Evolutionary conservation across 805 yeast species (phyloP).

Genomic region (Wickerhamiella musiphila): DNA sequence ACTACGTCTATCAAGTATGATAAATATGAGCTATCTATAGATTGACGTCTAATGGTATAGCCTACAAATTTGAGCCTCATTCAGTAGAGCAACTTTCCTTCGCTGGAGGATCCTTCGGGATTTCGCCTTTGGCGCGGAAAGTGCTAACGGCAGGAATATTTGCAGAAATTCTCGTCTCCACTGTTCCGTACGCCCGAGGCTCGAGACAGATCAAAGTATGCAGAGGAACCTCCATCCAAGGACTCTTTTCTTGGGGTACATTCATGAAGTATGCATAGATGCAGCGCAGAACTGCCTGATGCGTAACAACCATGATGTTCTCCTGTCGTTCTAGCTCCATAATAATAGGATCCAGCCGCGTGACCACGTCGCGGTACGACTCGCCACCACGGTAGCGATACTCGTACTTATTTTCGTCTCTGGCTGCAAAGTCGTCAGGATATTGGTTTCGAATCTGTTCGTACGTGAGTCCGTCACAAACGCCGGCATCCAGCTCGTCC

Average conservation of each 20-base stretch:
- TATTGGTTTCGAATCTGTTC: constrained; percentile 71
- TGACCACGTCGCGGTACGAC: constrained; percentile 86
- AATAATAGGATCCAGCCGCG: constrained; percentile 87
- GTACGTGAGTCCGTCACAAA: constrained; percentile 92
- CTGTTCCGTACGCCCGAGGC: constrained; percentile 84
- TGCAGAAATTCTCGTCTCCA: constrained; percentile 80
- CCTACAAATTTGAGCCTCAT: not conserved
- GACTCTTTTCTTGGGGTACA: constrained; percentile 91
- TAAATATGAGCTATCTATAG: too few relatives aligned
- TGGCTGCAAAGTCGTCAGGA: constrained; percentile 89
- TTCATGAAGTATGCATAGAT: constrained; percentile 97
- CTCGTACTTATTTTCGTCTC: constrained; percentile 91
- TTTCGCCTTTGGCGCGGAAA: constrained; percentile 84
- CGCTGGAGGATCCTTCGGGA: constrained; percentile 9
- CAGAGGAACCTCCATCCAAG: constrained; percentile 98
- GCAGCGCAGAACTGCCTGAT: constrained; percentile 93
- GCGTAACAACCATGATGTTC: constrained; percentile 86
- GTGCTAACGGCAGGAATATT: constrained; percentile 97
- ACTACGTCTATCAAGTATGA: too few relatives aligned
- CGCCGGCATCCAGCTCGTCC: constrained; percentile 94
- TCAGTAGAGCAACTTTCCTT: too few relatives aligned
- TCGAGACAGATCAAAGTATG: constrained; percentile 88
- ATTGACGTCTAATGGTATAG: too few relatives aligned
- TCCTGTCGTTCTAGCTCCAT: constrained; percentile 98
- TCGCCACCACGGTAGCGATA: constrained; percentile 96